These are phyloP conservation scores for Chlorella sp. DNA, from an alignment of 139 green algal species.

Conservation along the genomic window DNA sequence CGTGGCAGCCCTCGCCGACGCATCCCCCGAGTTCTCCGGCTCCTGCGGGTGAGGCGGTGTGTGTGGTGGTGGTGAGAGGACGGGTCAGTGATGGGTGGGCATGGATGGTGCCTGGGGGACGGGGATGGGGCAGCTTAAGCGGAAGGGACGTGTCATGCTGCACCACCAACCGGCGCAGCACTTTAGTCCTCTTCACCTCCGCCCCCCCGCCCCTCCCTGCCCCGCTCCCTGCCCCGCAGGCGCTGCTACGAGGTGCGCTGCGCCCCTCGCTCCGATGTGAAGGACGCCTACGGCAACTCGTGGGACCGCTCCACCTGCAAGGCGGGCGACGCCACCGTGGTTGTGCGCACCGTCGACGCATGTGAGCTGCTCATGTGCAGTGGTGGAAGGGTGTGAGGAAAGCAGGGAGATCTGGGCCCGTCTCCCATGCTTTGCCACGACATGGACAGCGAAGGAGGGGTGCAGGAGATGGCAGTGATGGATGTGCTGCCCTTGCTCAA, in stretches of 20 bases:
- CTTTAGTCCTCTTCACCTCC: not conserved
- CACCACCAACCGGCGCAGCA: too few relatives aligned
- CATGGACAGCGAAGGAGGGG: too few relatives aligned
- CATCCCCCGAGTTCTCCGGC: conserved; percentile 37
- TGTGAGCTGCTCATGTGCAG: not conserved
- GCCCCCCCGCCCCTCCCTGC: not conserved
- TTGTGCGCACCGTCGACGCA: conserved; percentile 45
- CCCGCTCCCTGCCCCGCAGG: not conserved
- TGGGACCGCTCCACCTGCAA: not conserved
- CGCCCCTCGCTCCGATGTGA: not conserved
- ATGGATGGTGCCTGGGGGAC: too few relatives aligned
- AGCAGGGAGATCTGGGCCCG: too few relatives aligned
- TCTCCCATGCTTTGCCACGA: too few relatives aligned
- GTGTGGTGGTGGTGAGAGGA: too few relatives aligned
- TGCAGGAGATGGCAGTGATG: too few relatives aligned
- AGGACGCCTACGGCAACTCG: conserved; percentile 24
- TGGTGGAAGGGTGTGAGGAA: not conserved
- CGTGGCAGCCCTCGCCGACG: conserved; percentile 30
- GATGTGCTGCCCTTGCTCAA: too few relatives aligned
- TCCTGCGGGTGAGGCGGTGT: conserved; percentile 22
- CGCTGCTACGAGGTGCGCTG: conserved; percentile 51
- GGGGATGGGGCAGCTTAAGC: too few relatives aligned
- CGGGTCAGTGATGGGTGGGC: too few relatives aligned
- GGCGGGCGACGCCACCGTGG: not conserved
- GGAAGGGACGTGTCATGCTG: too few relatives aligned